These are phyloP conservation scores for Pleurotus ostreatus DNA, from an alignment of 768 basidiomycete species.

Conservation along the genomic window DNA sequence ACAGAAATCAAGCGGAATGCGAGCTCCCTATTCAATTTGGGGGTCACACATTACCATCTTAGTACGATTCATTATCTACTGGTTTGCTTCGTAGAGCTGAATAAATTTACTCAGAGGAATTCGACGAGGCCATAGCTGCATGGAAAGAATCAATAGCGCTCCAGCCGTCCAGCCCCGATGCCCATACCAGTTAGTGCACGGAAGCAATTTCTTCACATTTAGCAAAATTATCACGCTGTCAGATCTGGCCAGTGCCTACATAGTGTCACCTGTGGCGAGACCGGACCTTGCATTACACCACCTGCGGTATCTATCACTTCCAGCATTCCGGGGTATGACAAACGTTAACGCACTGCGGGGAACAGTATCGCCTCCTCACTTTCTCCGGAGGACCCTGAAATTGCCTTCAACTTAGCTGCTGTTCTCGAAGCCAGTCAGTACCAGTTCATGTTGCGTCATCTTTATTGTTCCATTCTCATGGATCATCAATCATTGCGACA, in stretches of 20 bases:
- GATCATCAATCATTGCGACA: conserved; percentile 25
- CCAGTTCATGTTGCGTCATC: conserved; percentile 14
- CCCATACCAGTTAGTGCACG: conserved; percentile 72
- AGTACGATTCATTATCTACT: conserved; percentile 44
- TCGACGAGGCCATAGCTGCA: conserved; percentile 76
- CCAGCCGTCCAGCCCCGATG: conserved; percentile 80
- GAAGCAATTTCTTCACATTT: background rate
- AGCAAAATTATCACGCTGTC: background rate
- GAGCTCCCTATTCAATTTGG: conserved; percentile 82
- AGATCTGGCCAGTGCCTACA: conserved; percentile 90
- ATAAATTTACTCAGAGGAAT: conserved; percentile 59
- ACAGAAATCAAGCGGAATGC: conserved; percentile 77
- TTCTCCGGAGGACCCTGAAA: conserved; percentile 86
- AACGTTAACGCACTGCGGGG: conserved; percentile 9
- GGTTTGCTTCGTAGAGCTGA: conserved; percentile 5
- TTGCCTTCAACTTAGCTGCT: conserved; percentile 87
- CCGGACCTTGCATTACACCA: conserved; percentile 87
- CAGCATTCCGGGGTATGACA: conserved; percentile 24
- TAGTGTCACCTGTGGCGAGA: conserved; percentile 72
- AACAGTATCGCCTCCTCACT: conserved; percentile 77
- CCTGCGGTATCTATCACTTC: conserved; percentile 52
- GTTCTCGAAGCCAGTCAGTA: conserved; percentile 84
- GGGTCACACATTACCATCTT: conserved; percentile 86
- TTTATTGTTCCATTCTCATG: conserved; percentile 29
- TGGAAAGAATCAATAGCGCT: conserved; percentile 84